These are phyloP conservation scores for Aspergillus sp. DNA, from an alignment of 2,329 filamentous ascomycete genomes.

Conservation along the genomic window DNA sequence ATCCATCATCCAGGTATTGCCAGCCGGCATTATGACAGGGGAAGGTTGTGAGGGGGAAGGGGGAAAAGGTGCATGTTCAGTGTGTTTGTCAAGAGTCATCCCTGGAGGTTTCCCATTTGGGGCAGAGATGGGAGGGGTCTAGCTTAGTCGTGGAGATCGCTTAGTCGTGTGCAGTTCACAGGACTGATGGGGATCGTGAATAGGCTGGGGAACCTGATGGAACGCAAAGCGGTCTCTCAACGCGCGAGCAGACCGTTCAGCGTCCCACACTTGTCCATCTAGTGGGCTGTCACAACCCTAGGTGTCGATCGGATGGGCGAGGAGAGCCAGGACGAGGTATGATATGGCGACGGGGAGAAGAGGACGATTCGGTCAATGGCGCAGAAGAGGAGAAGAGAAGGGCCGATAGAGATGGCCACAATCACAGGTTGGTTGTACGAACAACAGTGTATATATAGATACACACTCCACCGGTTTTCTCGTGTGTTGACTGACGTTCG, in stretches of 20 bases:
- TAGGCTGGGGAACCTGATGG: slow-evolving; percentile 50
- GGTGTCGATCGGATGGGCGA: background rate
- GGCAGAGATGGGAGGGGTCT: slow-evolving; percentile 13
- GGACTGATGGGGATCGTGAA: slow-evolving; percentile 9
- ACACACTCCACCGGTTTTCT: background rate
- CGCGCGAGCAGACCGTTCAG: slow-evolving; percentile 48
- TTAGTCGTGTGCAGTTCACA: slow-evolving; percentile 11
- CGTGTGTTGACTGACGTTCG: too few species aligned
- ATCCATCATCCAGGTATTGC: slow-evolving; percentile 37
- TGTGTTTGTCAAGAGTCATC: slow-evolving; percentile 38
- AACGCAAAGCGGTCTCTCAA: slow-evolving; percentile 53
- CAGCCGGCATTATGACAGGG: slow-evolving; percentile 31
- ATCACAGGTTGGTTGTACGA: background rate
- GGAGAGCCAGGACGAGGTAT: background rate
- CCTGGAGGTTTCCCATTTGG: slow-evolving; percentile 33
- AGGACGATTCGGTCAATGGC: slow-evolving; percentile 1
- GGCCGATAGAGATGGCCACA: background rate
- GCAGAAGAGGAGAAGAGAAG: background rate
- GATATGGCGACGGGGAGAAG: background rate
- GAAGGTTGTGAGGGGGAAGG: slow-evolving; percentile 33
- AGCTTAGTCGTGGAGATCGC: slow-evolving; percentile 12
- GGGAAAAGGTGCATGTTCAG: slow-evolving; percentile 42
- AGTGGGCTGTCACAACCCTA: slow-evolving; percentile 21
- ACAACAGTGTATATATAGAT: background rate
- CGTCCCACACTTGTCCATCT: slow-evolving; percentile 50